Percentiles rank a stretch among this genome's conserved stretches.
phyloP scores from a whole-genome alignment of 2,329 filamentous ascomycete species.

The Penicillium corylophilum region DNA sequence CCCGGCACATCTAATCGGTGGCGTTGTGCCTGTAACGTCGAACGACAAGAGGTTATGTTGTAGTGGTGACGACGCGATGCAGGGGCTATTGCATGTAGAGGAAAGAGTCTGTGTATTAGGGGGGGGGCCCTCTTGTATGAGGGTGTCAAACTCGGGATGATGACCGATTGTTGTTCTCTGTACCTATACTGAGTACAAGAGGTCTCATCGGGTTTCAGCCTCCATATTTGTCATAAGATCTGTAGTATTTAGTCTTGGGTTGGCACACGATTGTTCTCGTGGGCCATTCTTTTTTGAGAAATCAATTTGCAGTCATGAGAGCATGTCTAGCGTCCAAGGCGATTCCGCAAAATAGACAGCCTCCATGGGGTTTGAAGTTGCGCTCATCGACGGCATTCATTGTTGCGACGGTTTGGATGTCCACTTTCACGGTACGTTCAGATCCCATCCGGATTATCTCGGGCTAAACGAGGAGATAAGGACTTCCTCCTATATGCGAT shows the following conservation, averaged over 20 bases:
- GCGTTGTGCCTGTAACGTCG: neutral
- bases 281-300: neutral
- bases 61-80: neutral
- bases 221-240: neutral
- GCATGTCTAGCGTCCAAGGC: neutral
- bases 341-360: neutral
- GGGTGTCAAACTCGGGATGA: neutral
- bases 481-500: neutral
- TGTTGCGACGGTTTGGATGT: neutral
- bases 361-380: neutral
- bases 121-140: neutral
- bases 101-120: neutral
- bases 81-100: constrained; percentile 4
- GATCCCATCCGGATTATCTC: neutral
- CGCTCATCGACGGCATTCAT: neutral
- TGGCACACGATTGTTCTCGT: neutral
- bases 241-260: neutral
- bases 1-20: neutral
- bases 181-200: neutral
- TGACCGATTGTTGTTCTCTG: neutral
- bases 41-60: neutral
- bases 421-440: neutral
- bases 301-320: neutral
- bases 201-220: neutral
- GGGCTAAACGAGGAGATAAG: neutral